Base-by-base conservation (phyloP, 495 filamentous ascomycete species). In the Penicillium canescens region DNA sequence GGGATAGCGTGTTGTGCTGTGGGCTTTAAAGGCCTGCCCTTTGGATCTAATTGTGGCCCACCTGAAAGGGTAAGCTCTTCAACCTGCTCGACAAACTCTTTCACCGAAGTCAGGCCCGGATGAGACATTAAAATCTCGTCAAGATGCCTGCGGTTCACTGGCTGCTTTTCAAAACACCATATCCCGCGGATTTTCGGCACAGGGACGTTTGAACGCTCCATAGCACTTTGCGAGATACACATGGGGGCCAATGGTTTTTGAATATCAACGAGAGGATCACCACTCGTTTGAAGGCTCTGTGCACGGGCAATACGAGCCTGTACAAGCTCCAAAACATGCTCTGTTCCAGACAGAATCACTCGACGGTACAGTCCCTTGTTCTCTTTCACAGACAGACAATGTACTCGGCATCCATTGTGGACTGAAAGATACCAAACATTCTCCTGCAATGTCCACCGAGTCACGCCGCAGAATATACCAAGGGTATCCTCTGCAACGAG, bases 371-470 rank as follows among this genome's bases (percentile, higher is more conserved):
- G 20, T 13, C 74, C 72, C 28, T 71, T 63, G 44, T 67, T 71
- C 41, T 77, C 62, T 0, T 31, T 14, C 13, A 65, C 37, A 37
- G 58, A 55, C 20, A 73, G 28, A 3, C 75, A 63, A 34, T 70
- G 75, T 24, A 78, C 67, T 26, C 63, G 63, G 44, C 75, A 77
- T 24, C 74, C 75, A 50, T 76, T 66, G 11, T 60, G 67, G 13
- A 76, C 39, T 9, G 56, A 49, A 7, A 71, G 49, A 50, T 65
- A 68, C 63, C 62, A 77, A 8, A 77, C 65, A 54, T 78, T 78
- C 50, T 78, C 75, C 38, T 59, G 49, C 38, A 60, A 37, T 8
- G 54, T 51, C 34, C 55, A 59, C 1, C 52, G 50, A 13, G 62
- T 67, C 6, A 63, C 46, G 3, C 75, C 75, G 18, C 63, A 56